Evolutionary conservation across 2,329 filamentous ascomycete species (phyloP).

Genomic region (Arthrobotrys conoides): DNA sequence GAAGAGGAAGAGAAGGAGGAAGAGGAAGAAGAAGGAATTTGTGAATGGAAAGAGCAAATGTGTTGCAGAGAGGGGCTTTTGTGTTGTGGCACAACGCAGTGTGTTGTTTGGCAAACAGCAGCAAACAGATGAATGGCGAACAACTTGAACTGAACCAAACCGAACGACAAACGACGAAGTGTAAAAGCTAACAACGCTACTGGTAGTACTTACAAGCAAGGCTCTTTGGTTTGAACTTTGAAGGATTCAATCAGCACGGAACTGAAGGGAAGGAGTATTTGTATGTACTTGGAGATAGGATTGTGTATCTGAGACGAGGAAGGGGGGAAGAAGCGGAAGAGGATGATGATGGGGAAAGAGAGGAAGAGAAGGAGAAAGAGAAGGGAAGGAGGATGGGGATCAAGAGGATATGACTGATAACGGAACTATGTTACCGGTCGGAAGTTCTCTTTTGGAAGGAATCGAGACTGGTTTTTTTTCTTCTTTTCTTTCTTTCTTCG

Average conservation of each 20-base stretch:
- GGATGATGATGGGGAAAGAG: too few relatives aligned
- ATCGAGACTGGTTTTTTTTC: background rate
- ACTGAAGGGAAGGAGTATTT: conserved; percentile 8
- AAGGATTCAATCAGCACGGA: conserved; percentile 5
- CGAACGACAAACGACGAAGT: background rate
- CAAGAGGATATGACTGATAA: background rate
- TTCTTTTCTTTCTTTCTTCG: background rate
- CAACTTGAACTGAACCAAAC: too few relatives aligned
- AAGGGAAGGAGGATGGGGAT: background rate
- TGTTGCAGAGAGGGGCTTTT: conserved; percentile 13
- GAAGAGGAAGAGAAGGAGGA: conserved; percentile 12
- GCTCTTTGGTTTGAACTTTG: background rate
- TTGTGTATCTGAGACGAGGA: conserved; percentile 1
- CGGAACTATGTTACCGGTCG: conserved; percentile 2
- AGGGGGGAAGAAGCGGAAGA: background rate
- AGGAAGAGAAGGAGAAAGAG: background rate
- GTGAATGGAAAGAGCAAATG: background rate
- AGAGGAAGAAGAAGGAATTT: background rate
- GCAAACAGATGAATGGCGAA: background rate
- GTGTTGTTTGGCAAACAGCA: conserved; percentile 25
- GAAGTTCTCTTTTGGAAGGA: background rate
- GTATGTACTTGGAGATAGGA: conserved; percentile 3
- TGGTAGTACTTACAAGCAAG: background rate
- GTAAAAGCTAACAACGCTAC: background rate
- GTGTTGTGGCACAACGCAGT: conserved; percentile 37